phyloP scores from a whole-genome alignment of 208 protist genomes.

The Crithidia mellificae region DNA sequence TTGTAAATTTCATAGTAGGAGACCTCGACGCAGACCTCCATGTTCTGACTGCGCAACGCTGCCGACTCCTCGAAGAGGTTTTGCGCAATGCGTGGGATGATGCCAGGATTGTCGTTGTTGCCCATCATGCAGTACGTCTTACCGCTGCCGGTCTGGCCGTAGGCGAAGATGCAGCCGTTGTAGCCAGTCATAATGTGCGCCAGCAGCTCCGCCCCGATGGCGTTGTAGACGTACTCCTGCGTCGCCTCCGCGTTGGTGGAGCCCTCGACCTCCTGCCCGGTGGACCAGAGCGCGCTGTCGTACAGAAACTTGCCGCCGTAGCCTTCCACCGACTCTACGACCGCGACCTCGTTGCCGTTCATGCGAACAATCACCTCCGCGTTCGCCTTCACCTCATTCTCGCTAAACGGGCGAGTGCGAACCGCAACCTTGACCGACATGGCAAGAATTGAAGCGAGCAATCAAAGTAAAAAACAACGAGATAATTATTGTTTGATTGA shows the following conservation, averaged over 20 bases:
- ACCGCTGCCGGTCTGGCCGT: conserved; percentile 87
- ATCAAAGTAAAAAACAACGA: too few relatives aligned
- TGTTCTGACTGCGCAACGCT: conserved; percentile 36
- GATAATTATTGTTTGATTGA: not conserved
- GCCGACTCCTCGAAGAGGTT: conserved; percentile 52
- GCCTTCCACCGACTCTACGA: conserved; percentile 43
- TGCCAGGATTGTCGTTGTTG: conserved; percentile 33
- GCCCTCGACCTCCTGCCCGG: conserved; percentile 33
- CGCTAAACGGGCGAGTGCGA: conserved; percentile 65
- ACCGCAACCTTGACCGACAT: conserved; percentile 87
- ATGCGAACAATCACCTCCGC: conserved; percentile 64
- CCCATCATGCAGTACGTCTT: conserved; percentile 90
- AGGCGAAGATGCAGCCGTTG: conserved; percentile 90
- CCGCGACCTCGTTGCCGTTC: conserved; percentile 57
- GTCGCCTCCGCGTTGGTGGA: conserved; percentile 49
- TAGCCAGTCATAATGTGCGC: conserved; percentile 73
- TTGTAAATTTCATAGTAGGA: conserved; percentile 93
- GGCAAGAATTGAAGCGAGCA: too few relatives aligned
- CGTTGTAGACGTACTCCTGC: conserved; percentile 66
- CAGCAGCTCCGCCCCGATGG: conserved; percentile 57
- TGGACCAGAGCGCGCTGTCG: conserved; percentile 77
- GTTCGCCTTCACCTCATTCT: conserved; percentile 47
- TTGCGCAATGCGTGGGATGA: conserved; percentile 74
- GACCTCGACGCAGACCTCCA: conserved; percentile 81
- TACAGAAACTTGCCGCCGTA: conserved; percentile 59